Conservation (phyloP, 495 filamentous ascomycete species). For the Chlorociboria aeruginascens region DNA sequence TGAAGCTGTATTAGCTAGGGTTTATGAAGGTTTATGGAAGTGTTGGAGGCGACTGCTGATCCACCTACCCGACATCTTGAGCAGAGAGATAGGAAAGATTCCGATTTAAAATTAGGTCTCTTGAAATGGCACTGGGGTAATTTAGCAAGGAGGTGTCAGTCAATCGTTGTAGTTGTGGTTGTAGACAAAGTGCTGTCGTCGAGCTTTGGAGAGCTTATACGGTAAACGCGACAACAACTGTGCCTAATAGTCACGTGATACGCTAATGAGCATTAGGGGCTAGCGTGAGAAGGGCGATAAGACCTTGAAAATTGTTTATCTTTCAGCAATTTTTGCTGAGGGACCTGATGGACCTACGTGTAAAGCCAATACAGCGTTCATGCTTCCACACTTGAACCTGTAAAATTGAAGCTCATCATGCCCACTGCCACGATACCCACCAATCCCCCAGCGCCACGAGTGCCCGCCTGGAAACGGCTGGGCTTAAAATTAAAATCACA, state of each 20-base stretch:
- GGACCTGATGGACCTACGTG: neutral
- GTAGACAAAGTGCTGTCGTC: neutral
- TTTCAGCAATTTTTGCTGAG: neutral
- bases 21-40: neutral
- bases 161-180: neutral
- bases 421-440: constrained; percentile 8
- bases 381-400: no score
- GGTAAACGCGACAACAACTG: neutral
- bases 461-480: constrained; percentile 69
- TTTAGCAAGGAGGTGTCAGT: neutral
- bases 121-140: neutral
- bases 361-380: neutral
- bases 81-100: neutral
- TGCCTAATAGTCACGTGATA: no score
- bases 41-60: neutral
- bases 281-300: no score
- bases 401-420: constrained; percentile 1
- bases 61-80: constrained; percentile 29
- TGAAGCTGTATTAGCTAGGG: constrained; percentile 11
- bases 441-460: constrained; percentile 27
- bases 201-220: neutral
- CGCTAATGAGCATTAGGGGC: no score
- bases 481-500: constrained; percentile 63
- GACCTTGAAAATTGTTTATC: neutral
- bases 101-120: neutral